Percentiles rank a stretch among this genome's conserved stretches.
Evolutionary conservation across 1,284 basidiomycete genomes (phyloP).

Genomic region (Tilletia indica): DNA sequence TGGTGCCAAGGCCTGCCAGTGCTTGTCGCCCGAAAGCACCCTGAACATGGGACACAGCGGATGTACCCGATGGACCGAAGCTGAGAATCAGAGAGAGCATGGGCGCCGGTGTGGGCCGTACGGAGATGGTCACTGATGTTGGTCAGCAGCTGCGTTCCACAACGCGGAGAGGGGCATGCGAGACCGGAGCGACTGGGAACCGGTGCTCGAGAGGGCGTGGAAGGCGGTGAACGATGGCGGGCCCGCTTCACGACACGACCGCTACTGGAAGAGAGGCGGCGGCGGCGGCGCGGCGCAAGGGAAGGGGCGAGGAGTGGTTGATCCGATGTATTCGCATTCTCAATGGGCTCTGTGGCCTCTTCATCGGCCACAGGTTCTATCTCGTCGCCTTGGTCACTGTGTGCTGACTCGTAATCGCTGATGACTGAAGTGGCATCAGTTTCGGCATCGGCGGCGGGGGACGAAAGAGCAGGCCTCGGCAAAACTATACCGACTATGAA

Average conservation of each 20-base stretch:
- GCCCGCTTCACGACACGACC: background rate
- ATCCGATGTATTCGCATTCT: background rate
- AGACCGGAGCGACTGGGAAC: background rate
- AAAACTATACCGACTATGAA: too few relatives aligned
- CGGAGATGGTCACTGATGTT: constrained; percentile 6
- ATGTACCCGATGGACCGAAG: background rate
- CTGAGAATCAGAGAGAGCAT: background rate
- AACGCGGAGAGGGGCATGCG: background rate
- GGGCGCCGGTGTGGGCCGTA: background rate
- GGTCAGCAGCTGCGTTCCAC: background rate
- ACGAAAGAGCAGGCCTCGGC: too few relatives aligned
- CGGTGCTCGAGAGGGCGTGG: background rate
- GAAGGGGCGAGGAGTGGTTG: background rate
- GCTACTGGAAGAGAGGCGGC: background rate
- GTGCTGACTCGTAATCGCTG: constrained; percentile 1
- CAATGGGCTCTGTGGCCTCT: background rate
- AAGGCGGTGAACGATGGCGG: background rate
- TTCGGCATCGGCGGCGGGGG: background rate
- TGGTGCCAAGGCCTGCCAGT: background rate
- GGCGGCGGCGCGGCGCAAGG: background rate
- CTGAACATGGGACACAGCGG: background rate
- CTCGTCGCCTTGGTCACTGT: background rate
- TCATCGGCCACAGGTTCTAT: background rate
- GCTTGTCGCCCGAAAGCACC: background rate
- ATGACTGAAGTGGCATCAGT: background rate